These are phyloP conservation scores for Russula emetica DNA, from an alignment of 768 basidiomycete species.

Conservation along the genomic window DNA sequence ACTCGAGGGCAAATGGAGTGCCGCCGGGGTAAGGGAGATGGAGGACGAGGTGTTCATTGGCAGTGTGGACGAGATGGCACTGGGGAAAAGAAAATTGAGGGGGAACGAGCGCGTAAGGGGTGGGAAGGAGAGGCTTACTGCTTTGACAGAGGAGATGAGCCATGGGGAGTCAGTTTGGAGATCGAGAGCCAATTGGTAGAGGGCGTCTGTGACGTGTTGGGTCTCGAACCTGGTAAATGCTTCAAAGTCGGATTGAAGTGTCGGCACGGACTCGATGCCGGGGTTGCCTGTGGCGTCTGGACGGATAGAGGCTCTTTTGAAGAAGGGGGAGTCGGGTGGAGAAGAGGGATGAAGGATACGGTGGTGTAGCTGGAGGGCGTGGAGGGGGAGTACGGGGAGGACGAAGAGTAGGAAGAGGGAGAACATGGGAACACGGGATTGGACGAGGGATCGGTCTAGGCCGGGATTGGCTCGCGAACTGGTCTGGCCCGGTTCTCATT, in stretches of 20 bases:
- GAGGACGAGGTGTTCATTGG: conserved; percentile 54
- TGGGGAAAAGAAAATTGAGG: conserved; percentile 32
- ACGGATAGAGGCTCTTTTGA: conserved; percentile 43
- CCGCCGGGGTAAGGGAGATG: conserved; percentile 44
- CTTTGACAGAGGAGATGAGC: conserved; percentile 59
- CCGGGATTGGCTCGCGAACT: background rate
- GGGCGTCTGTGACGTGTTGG: conserved; percentile 39
- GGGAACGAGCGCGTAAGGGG: background rate
- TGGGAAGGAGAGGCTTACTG: conserved; percentile 38
- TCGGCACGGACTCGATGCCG: conserved; percentile 41
- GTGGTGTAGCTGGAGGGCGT: conserved; percentile 42
- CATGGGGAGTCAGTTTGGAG: conserved; percentile 46
- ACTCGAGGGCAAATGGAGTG: conserved; percentile 62
- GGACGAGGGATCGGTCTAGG: background rate
- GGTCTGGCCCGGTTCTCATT: background rate
- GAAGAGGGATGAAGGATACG: conserved; percentile 49
- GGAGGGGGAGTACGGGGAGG: conserved; percentile 22
- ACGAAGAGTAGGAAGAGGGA: conserved; percentile 27
- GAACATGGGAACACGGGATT: conserved; percentile 8
- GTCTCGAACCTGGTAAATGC: conserved; percentile 37
- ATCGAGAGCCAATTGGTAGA: conserved; percentile 71
- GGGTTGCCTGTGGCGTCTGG: conserved; percentile 31
- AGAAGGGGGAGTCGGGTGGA: conserved; percentile 35
- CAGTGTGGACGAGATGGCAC: conserved; percentile 62
- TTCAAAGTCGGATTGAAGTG: conserved; percentile 45